Base-by-base conservation (phyloP, 2,329 filamentous ascomycete genomes). In the Talaromyces sp. region DNA sequence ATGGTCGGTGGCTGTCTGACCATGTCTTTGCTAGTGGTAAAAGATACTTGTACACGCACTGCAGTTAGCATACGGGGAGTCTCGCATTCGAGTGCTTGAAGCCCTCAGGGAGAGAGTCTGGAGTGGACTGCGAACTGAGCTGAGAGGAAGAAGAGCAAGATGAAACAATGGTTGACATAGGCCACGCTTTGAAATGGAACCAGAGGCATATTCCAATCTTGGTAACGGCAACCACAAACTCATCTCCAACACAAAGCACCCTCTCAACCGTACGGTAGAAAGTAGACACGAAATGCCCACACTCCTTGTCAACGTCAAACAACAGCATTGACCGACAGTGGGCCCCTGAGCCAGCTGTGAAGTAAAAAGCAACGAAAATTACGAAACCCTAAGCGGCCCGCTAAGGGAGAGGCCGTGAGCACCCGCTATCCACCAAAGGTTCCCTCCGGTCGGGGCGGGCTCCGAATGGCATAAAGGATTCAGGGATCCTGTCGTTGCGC, bases 381-480 rank as follows among this genome's bases (percentile, higher is more conserved):
- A 50, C 46, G 9, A 23, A 37, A 18, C 25, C 33, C 50, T 39
- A 55, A 61, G 46, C 58, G 58, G 58, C 31, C 58, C 58, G 58
- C 58, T 42, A 54, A 60, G 57, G 28, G 18, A 48, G 44, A 46
- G 35, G 54, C 54, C 33, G 54, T 56, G 54, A 12, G 21, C 54
- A 37, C 16, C 25, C 48, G 48, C 33, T 40, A 21, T 14, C 55
- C 55, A 48, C 23, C 31, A 28, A 42, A 40, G 44, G 58, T 60
- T 52, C 58, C 58, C 44, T 60, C 44, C 58, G 42, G 57, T 59
- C 33, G 58, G 58, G 42, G 31, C 31, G 28, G 25, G 21, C 39
- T 58, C 55, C 18, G 37, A 35, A 28, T 28, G 28, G 28, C 28
- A 28, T 28, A 28, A 6, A 6, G 28, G 28, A 28, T 28, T 28